A percentile compares a stretch with the other conserved stretches of the same genome.
These are phyloP conservation scores for Aspergillus hortae DNA, from an alignment of 2,329 filamentous ascomycete species.

Conservation along the genomic window DNA sequence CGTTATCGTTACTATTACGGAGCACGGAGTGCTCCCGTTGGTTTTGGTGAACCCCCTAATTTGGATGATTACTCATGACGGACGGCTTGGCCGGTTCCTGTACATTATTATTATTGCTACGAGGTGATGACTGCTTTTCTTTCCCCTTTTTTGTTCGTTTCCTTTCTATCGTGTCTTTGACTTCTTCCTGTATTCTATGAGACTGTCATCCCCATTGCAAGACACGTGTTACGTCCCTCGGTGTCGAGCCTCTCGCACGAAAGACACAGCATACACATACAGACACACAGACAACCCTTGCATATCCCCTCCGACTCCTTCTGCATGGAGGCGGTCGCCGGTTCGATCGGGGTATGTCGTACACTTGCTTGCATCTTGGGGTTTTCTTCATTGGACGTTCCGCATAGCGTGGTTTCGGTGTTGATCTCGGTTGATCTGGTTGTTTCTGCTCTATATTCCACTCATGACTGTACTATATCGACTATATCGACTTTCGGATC, in stretches of 20 bases:
- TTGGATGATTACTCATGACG: slow-evolving; percentile 1
- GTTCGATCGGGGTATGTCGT: background rate
- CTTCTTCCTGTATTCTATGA: background rate
- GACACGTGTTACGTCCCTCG: slow-evolving; percentile 15
- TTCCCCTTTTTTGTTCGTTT: background rate
- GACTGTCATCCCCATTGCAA: background rate
- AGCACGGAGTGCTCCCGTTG: background rate
- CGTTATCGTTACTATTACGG: slow-evolving; percentile 3
- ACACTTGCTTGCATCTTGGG: slow-evolving; percentile 2
- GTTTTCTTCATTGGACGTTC: slow-evolving; percentile 11
- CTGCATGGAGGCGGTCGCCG: background rate
- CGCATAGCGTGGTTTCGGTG: slow-evolving; percentile 33
- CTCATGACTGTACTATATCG: too few relatives aligned
- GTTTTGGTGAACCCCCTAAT: background rate
- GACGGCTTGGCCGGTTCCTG: background rate
- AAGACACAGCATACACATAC: background rate
- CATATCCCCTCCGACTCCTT: background rate
- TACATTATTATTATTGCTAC: slow-evolving; percentile 1
- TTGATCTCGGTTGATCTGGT: background rate
- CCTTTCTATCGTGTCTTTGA: slow-evolving; percentile 3
- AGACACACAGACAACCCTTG: background rate
- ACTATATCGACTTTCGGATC: too few relatives aligned
- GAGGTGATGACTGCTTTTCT: slow-evolving; percentile 2
- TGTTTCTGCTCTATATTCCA: too few relatives aligned
- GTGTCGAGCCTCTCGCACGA: background rate